These are phyloP conservation scores for Eudorina sp. DNA, from an alignment of 139 green algal genomes.

Conservation along the genomic window DNA sequence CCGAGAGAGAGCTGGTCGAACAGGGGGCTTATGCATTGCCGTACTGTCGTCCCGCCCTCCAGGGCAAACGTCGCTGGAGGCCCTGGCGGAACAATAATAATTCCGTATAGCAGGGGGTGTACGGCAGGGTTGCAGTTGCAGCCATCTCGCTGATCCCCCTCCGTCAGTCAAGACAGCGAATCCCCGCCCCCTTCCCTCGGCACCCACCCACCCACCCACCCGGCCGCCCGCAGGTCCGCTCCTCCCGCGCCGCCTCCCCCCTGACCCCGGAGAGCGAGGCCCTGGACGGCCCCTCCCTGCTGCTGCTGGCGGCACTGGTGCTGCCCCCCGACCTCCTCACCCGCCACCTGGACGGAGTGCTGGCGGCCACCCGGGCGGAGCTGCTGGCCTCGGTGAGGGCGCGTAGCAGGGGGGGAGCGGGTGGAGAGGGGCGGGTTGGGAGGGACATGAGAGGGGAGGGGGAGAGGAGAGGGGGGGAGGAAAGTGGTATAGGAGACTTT, in stretches of 20 bases:
- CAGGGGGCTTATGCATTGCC: no score
- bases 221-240: not conserved
- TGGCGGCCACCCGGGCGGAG: not conserved
- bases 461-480: not conserved
- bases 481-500: no score
- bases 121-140: no score
- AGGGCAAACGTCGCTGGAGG: no score
- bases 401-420: not conserved
- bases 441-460: not conserved
- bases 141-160: no score
- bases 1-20: no score
- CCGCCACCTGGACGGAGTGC: not conserved
- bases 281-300: conserved; percentile 20
- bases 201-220: not conserved
- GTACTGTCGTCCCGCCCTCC: no score
- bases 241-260: not conserved
- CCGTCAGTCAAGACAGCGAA: no score
- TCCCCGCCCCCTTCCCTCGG: no score
- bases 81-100: no score
- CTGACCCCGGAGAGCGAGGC: conserved; percentile 21
- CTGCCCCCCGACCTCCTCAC: not conserved
- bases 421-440: not conserved
- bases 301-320: conserved; percentile 35
- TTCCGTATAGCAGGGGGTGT: no score
- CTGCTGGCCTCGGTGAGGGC: conserved; percentile 22